Evolutionary conservation across 768 basidiomycete species (phyloP).

Genomic region (Lanmaoa rubissima): DNA sequence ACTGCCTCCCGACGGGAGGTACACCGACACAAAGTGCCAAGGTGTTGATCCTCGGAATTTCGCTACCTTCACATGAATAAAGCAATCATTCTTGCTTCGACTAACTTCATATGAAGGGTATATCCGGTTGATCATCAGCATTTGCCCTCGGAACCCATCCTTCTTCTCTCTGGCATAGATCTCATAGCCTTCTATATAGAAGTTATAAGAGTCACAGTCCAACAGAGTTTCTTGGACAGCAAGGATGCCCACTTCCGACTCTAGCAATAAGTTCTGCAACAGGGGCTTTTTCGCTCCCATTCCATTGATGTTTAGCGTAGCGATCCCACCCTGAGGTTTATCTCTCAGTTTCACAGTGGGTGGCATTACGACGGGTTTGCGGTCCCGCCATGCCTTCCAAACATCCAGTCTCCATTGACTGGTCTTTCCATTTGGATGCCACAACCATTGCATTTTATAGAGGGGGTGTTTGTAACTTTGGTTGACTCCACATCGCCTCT

Average conservation of each 20-base stretch:
- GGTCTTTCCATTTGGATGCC: background rate
- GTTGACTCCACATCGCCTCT: background rate
- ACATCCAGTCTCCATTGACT: background rate
- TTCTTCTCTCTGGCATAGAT: background rate
- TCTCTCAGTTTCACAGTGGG: background rate
- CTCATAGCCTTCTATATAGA: background rate
- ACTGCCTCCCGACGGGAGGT: background rate
- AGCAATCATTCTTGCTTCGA: background rate
- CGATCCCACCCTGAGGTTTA: background rate
- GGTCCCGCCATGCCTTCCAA: background rate
- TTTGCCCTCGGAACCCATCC: background rate
- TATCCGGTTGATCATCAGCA: background rate
- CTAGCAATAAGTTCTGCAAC: background rate
- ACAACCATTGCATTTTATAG: background rate
- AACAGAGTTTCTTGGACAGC: background rate
- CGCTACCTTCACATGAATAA: background rate
- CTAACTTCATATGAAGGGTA: background rate
- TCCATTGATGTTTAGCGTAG: background rate
- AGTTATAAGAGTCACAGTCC: background rate
- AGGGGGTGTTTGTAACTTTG: background rate
- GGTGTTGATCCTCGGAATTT: background rate
- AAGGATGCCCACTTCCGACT: background rate
- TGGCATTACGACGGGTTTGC: rapidly evolving
- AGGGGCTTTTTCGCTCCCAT: background rate
- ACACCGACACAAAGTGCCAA: background rate